Evolutionary conservation across 495 filamentous ascomycete species (phyloP), one percentile per base, ranked within the genome.

Genomic region (Staphylotrichum longicolle): DNA sequence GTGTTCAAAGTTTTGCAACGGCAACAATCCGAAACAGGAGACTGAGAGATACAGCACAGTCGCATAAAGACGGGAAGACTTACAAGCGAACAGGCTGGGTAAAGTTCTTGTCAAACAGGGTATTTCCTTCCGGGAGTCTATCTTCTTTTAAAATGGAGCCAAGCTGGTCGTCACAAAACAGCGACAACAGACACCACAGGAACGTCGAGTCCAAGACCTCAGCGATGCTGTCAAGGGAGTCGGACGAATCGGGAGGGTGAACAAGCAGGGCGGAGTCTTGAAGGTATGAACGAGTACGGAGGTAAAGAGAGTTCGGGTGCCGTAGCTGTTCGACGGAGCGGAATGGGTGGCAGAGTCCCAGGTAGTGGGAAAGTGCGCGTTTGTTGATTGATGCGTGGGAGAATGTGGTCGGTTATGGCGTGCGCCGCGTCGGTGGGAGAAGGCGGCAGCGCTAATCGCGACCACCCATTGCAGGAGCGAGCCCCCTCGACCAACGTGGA

Each of bases 101-200:
- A 66, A 78, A 53, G 61, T 77, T 78, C 75, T 71, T 60, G 54
- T 47, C 30, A 7, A 35, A 66, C 40, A 58, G 72, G 75, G 72
- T 76, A 75, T 75, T 71, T 70, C 66, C 63, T 63, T 65, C 67
- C 54, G 65, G 65, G 64, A 49, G 47, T 75, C 73, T 76, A 77
- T 57, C 15, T 66, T 69, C 34, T 7, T 56, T 54, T 59, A 37
- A 37, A 69, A 70, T 46, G 46, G 62, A 66, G 56, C 52, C 54
- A 40, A 53, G 62, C 58, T 46, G 61, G 53, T 56, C 53, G 66
- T 57, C 54, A 67, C 60, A 66, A 65, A 51, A 67, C 47, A 70
- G 60, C 49, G 58, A 58, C 57, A 48, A 67, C 61, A 66, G 60
- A 57, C 44, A 40, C 10, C 42, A 33, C 44, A 57, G 34, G 39